Evolutionary conservation across 352 stramenopile species (phyloP).

Genomic region (Aphanomyces stellatus): DNA sequence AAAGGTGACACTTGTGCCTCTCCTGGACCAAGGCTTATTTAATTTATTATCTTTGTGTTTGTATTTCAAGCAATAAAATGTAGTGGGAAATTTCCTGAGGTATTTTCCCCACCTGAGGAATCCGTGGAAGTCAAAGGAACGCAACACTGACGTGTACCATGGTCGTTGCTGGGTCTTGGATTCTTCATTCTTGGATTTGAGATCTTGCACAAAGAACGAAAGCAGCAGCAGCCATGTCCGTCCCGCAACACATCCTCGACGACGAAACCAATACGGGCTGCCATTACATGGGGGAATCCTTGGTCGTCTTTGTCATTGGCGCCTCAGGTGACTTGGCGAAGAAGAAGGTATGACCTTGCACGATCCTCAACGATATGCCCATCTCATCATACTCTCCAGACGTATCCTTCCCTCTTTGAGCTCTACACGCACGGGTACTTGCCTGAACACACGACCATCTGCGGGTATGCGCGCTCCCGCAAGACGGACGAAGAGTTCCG

Average conservation of each 20-base stretch:
- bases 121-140: neutral
- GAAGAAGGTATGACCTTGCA: slow-evolving; percentile 56
- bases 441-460: slow-evolving; percentile 71
- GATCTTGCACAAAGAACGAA: neutral
- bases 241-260: neutral
- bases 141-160: neutral
- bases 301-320: slow-evolving; percentile 82
- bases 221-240: neutral
- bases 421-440: slow-evolving; percentile 76
- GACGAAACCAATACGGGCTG: slow-evolving; percentile 25
- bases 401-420: slow-evolving; percentile 86
- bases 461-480: slow-evolving; percentile 72
- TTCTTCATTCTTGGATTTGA: slow-evolving; percentile 12
- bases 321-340: slow-evolving; percentile 84
- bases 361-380: neutral
- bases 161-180: neutral
- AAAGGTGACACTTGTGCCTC: no score
- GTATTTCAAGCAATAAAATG: no score
- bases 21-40: no score
- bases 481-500: slow-evolving; percentile 84
- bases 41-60: no score
- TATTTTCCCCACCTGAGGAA: neutral
- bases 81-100: neutral
- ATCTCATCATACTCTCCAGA: slow-evolving; percentile 29
- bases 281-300: slow-evolving; percentile 53